Evolutionary conservation across 2,329 filamentous ascomycete genomes (phyloP), one percentile per base, ranked within the genome.

Genomic region (Dryadomyces sulphureus): DNA sequence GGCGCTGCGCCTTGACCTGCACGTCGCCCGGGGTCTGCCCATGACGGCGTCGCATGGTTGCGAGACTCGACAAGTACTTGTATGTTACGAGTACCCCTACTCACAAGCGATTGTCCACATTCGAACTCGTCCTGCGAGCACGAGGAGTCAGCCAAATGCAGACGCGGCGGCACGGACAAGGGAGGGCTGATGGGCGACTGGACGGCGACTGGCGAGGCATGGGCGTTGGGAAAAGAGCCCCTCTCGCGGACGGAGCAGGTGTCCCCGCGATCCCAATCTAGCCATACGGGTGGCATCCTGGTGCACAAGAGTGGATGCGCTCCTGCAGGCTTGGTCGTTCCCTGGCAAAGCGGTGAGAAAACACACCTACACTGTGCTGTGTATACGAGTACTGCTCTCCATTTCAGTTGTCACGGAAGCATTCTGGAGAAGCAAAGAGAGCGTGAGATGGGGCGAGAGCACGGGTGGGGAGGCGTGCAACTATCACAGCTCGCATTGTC

Each of bases 251-350:
- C n/a, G n/a, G n/a, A n/a, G n/a, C n/a, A 32, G 27, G 27, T 32
- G 27, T 32, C 45, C 50, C 50, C 41, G 43, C 47, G 45, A 41
- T 49, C 34, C 50, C 47, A 49, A 42, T 19, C 50, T 45, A 45
- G 44, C 50, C 50, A 51, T 43, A 49, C 49, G 50, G 50, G 47
- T 46, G 21, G 19, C 47, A 46, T 36, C 50, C 50, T 48, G 45
- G 20, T 41, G 39, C 41, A 11, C 30, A 7, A 14, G 41, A 45
- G 49, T 50, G 49, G 50, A 40, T 27, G 35, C 41, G 45, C 34
- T 30, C 30, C 12, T 43, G 41, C 41, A 35, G 16, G n/a, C 19
- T n/a, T 25, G 24, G 24, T 22, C 49, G 45, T 40, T 27, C 40
- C 20, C 24, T 45, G 32, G 24, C 42, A 49, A 43, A 40, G 45